phyloP scores from a whole-genome alignment of 2,329 filamentous ascomycete species.

The Sarocladiaceae sp. region DNA sequence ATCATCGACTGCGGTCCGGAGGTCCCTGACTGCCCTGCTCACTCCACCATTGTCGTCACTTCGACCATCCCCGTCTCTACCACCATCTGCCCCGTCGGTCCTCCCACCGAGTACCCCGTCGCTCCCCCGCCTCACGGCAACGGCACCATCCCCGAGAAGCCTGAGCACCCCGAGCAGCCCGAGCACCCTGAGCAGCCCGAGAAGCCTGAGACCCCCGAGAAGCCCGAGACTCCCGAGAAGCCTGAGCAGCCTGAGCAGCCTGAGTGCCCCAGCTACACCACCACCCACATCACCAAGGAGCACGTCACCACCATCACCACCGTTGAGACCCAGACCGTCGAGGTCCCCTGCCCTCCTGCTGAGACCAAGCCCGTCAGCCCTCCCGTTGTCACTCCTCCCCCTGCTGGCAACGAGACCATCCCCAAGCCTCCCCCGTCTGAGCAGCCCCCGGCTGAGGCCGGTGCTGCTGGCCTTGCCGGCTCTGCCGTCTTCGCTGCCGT shows the following conservation, averaged over 20 bases:
- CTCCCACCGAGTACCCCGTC: slow-evolving; percentile 13
- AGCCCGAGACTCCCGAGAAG: slow-evolving; percentile 12
- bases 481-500: slow-evolving; percentile 48
- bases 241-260: slow-evolving; percentile 14
- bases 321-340: slow-evolving; percentile 45
- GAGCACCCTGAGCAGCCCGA: slow-evolving; percentile 11
- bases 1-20: slow-evolving; percentile 54
- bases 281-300: slow-evolving; percentile 48
- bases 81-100: slow-evolving; percentile 31
- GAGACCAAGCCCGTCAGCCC: slow-evolving; percentile 14
- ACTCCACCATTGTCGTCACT: slow-evolving; percentile 29
- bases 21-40: slow-evolving; percentile 56
- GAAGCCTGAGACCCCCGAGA: slow-evolving; percentile 10
- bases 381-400: slow-evolving; percentile 18
- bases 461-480: slow-evolving; percentile 46
- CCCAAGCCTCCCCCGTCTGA: slow-evolving; percentile 21
- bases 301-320: slow-evolving; percentile 50
- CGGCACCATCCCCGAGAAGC: slow-evolving; percentile 12
- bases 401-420: slow-evolving; percentile 19
- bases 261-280: slow-evolving; percentile 30
- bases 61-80: slow-evolving; percentile 32
- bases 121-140: slow-evolving; percentile 6
- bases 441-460: slow-evolving; percentile 24
- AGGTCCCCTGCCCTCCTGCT: slow-evolving; percentile 24
- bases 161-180: slow-evolving; percentile 12